Evolutionary conservation across 2,329 filamentous ascomycete species (phyloP), one percentile per base, ranked within the genome.

Genomic region (Xylaria polymorpha): DNA sequence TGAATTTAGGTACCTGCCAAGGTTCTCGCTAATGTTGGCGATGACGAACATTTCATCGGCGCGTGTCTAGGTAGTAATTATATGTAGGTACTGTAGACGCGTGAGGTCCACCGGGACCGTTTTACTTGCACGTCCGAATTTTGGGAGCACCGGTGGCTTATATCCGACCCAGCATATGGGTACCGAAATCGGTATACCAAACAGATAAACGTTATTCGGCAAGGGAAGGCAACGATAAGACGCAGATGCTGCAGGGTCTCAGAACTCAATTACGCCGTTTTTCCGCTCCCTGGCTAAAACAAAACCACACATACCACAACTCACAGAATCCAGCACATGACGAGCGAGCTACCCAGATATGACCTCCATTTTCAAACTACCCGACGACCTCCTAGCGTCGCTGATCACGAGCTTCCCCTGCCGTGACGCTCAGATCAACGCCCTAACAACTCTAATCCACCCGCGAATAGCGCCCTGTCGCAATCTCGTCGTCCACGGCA

Each of bases 401-500:
- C 75, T 90, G 7, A 75, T 81, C 37, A 77, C 84, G 55, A 79
- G 74, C 20, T 90, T 87, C 69, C 88, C 88, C 8, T 88, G 87
- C 69, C 84, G 89, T 64, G 86, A 88, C 57, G 79, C 82, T 58
- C 88, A 91, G 77, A 88, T 89, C 66, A 83, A 85, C n/a, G 82
- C 87, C 18, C 79, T 91, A 10, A 81, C 86, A 22, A 86, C 86
- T 1, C 82, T 91, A 4, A 74, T 90, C 32, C 77, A 93, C 88
- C 87, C 89, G 25, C 80, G 83, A 56, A 85, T 90, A n/a, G 90
- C 92, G 37, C 90, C 88, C 66, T 92, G 92, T 66, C 84, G 89
- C 12, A 92, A 92, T 69, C 80, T 98, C 12, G 89, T 98, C 25
- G 80, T 97, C 58, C 90, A 98, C 79, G 96, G 96, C 60, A 88